Evolutionary conservation across 306 rosid species (phyloP), one percentile per base, ranked within the genome.

Genomic region (Fragaria vesca): DNA sequence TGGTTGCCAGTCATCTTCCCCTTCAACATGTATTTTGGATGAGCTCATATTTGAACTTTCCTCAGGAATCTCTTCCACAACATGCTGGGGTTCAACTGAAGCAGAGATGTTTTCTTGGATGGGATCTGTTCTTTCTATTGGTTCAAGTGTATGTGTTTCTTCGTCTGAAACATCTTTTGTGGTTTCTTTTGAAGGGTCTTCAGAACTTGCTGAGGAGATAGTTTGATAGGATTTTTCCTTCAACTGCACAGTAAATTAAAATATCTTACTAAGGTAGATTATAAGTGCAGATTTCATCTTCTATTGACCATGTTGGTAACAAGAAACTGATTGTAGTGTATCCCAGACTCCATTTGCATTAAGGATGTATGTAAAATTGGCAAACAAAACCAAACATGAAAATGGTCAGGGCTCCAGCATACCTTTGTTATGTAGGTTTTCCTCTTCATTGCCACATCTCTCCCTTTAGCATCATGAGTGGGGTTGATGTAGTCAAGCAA

Each of bases 401-500:
- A 11, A 52, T 26, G 68, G 50, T n/a, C 11, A 13, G 17, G 45
- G 50, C 36, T 72, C 68, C 18, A 12, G 45, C 58, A 12, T 75
- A 88, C 95, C 95, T 92, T 91, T 60, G 91, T 71, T 78, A 86
- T 74, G 83, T 91, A 89, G 83, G 79, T 89, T 87, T 86, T 92
- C 85, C 96, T 91, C 91, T 86, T 95, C 66, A 85, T 76, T 60
- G 90, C 86, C 12, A 75, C 86, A 82, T 91, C 93, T 81, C 92
- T 88, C 66, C 91, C 98, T 83, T 88, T 88, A 72, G 88, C 85
- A 81, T 86, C 92, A 43, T 95, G 87, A 83, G 79, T 86, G 60
- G 97, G 98, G 85, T 84, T 92, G 62, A 95, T 95, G 85, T 95
- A 95, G 88, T 95, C 98, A 51, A 95, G 98, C 88, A 95, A 87